Conservation (phyloP, 345 rosid genomes). For the Gossypium longicalyx region DNA sequence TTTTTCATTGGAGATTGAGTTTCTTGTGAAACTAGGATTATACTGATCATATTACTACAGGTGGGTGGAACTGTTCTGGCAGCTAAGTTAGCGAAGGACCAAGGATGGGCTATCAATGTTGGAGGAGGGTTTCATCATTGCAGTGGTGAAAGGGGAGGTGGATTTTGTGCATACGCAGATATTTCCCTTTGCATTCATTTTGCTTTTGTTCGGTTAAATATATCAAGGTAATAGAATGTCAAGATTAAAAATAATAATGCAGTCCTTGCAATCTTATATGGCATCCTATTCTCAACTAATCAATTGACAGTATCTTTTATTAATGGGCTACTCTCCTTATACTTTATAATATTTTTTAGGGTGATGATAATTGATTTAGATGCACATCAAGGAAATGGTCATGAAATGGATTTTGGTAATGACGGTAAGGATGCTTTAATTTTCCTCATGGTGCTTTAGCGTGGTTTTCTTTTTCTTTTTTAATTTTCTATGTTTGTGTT, state of each 20-base stretch:
- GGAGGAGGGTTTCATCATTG: conserved; percentile 99
- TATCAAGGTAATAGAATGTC: conserved; percentile 52
- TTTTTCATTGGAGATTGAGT: background rate
- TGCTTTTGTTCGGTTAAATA: conserved; percentile 35
- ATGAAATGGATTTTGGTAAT: conserved; percentile 74
- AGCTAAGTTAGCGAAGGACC: conserved; percentile 80
- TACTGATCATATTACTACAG: conserved; percentile 33
- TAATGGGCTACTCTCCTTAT: conserved; percentile 9
- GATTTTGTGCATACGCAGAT: conserved; percentile 93
- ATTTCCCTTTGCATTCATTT: conserved; percentile 57
- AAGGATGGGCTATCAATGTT: conserved; percentile 89
- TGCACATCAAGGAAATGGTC: conserved; percentile 99
- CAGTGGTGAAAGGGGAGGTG: conserved; percentile 64
- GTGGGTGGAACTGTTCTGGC: conserved; percentile 94
- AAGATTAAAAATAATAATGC: conserved; percentile 6
- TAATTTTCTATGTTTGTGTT: conserved; percentile 16
- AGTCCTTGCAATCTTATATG: conserved; percentile 1
- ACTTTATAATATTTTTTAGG: conserved; percentile 35
- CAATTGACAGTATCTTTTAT: background rate
- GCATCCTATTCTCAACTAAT: conserved; percentile 7
- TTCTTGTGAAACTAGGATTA: background rate
- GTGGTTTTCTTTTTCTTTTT: conserved; percentile 13
- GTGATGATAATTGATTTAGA: conserved; percentile 97
- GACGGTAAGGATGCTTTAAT: conserved; percentile 48
- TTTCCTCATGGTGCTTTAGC: conserved; percentile 9